These are phyloP conservation scores for Castanopsis chinensis DNA, from an alignment of 306 rosid genomes.

Conservation along the genomic window DNA sequence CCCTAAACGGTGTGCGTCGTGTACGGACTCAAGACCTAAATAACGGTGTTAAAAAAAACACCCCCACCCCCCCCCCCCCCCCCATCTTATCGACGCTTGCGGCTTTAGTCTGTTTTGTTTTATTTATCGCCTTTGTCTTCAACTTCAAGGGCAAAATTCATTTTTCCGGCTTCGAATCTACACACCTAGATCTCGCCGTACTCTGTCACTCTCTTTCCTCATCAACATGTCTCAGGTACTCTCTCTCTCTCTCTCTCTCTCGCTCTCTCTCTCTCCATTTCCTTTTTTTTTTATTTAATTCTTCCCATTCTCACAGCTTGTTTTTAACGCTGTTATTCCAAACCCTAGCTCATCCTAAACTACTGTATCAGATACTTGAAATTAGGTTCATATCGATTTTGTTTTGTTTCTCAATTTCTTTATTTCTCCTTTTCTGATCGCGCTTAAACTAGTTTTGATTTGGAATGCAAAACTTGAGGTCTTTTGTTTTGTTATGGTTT, in stretches of 20 bases:
- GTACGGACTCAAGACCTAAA: neutral
- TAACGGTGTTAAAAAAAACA: neutral
- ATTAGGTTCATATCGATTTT: neutral
- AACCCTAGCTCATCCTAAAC: slow-evolving; percentile 17
- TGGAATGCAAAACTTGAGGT: neutral
- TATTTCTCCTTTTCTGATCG: neutral
- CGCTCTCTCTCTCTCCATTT: neutral
- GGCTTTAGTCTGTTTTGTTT: no score
- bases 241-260: neutral
- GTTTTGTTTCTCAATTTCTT: neutral
- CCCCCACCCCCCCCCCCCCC: no score
- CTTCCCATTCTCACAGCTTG: neutral
- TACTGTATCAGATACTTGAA: neutral
- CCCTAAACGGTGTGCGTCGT: neutral
- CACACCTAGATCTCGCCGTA: neutral
- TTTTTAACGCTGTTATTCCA: neutral
- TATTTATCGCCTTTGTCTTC: neutral
- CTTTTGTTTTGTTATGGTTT: neutral
- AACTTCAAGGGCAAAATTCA: neutral
- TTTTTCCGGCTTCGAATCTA: neutral
- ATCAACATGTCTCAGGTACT: slow-evolving; percentile 53
- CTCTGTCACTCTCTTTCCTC: slow-evolving; percentile 3
- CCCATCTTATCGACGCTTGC: neutral
- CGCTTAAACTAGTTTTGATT: neutral
- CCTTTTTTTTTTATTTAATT: neutral